Evolutionary conservation across 495 filamentous ascomycete species (phyloP), one percentile per base, ranked within the genome.

Genomic region (Hypoxylon crocopeplum): DNA sequence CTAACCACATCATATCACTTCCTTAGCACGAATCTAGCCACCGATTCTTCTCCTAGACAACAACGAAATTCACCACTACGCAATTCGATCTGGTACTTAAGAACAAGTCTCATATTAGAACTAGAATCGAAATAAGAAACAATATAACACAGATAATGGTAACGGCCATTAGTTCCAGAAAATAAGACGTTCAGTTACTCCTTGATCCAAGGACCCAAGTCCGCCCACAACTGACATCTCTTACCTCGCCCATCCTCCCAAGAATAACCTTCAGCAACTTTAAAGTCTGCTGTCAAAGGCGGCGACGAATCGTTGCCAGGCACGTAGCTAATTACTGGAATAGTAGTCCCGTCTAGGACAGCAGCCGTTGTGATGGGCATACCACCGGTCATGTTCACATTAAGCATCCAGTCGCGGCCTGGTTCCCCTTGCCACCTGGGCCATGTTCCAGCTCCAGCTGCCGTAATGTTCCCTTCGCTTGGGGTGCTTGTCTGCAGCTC

Each of bases 191-290:
- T 7, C 7, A 0, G 15, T 60, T 19, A 69, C 46, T 51, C 59
- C 25, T 51, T 15, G 22, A 64, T 61, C 65, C 65, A 68, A 7
- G 56, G 54, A 8, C 69, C 77, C 27, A 85, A 67, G 30, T 70
- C 72, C 45, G 72, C 77, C 84, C 83, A 87, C 46, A 85, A 76
- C 24, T 80, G 77, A 67, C 84, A 87, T 39, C 84, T 68, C 27
- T 48, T 46, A 1, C 84, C 82, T 39, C 84, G 69, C 1, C 80
- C 80, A 6, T 77, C 83, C 62, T 87, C 84, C 82, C 82, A 87
- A 15, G 57, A 56, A 45, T 71, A 73, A 19, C 77, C 82, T 64
- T 85, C 69, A n/a, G 72, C 81, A 48, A 86, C 25, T 0, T 48
- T 68, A 51, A 85, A 83, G 0, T 67, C 51, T 48, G 80, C 78